Evolutionary conservation across 2,329 filamentous ascomycete species (phyloP).

Genomic region (Verticillium dahliae): DNA sequence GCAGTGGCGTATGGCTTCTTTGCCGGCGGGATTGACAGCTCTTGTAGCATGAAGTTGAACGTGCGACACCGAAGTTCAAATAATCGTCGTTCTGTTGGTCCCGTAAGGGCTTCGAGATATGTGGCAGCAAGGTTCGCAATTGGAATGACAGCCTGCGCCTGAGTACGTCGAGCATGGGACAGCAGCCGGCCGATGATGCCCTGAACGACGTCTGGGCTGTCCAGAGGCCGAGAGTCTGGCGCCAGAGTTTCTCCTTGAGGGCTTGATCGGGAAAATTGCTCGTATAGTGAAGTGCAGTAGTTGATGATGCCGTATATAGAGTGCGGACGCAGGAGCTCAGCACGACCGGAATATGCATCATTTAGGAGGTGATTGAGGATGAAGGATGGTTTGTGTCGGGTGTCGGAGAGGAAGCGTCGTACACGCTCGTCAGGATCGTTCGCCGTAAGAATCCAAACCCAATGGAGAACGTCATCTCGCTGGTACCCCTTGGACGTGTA

Average conservation of each 20-base stretch:
- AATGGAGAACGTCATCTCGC: constrained; percentile 1
- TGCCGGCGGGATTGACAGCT: constrained; percentile 23
- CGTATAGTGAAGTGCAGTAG: constrained; percentile 2
- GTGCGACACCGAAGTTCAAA: constrained; percentile 21
- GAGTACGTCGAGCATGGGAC: constrained; percentile 12
- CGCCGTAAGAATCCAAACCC: constrained; percentile 5
- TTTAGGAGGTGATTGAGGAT: constrained; percentile 7
- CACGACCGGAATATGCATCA: not conserved
- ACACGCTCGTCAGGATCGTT: constrained; percentile 5
- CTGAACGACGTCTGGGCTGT: not conserved
- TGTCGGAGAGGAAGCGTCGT: not conserved
- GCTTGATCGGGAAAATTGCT: no score
- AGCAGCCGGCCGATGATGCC: not conserved
- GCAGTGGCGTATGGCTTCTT: constrained; percentile 27
- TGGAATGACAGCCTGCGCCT: constrained; percentile 19
- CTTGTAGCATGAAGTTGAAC: constrained; percentile 26
- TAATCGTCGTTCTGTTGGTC: constrained; percentile 3
- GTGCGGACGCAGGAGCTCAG: not conserved
- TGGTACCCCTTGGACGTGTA: not conserved
- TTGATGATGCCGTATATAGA: constrained; percentile 5
- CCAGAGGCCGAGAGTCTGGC: not conserved
- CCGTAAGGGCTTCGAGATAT: constrained; percentile 17
- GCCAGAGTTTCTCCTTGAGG: not conserved
- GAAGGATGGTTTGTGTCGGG: constrained; percentile 7
- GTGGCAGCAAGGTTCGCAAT: constrained; percentile 21